phyloP scores from a whole-genome alignment of 345 rosid genomes.

The Stellera chamaejasme region DNA sequence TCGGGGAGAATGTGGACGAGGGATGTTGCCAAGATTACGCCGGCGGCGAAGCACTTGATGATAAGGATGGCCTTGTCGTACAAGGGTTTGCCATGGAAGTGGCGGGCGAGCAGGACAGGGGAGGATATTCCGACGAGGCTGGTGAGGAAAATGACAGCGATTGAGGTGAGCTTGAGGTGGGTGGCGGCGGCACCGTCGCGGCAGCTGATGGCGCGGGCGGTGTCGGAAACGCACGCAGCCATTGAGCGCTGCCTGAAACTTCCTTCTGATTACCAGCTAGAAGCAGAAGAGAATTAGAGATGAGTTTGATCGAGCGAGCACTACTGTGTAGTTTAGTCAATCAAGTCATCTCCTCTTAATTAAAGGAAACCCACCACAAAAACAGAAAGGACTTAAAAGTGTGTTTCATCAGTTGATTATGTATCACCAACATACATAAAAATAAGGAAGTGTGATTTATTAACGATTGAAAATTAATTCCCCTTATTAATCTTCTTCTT shows the following conservation, averaged over 20 bases:
- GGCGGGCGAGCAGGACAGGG: slow-evolving; percentile 66
- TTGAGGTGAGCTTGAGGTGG: slow-evolving; percentile 60
- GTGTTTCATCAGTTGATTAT: no score
- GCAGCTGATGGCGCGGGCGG: slow-evolving; percentile 46
- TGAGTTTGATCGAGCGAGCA: no score
- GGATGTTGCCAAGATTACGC: slow-evolving; percentile 90
- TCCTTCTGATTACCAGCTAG: no score
- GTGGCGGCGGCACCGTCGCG: slow-evolving; percentile 52
- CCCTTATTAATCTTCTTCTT: no score
- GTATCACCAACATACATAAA: no score
- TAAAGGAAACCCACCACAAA: no score
- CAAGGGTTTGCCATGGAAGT: slow-evolving; percentile 67
- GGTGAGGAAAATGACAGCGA: slow-evolving; percentile 57
- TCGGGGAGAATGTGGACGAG: slow-evolving; percentile 91
- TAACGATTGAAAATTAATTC: no score
- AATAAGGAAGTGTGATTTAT: no score
- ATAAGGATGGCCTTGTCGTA: slow-evolving; percentile 62
- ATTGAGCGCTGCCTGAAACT: slow-evolving; percentile 4
- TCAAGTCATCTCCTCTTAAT: no score
- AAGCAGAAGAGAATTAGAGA: no score
- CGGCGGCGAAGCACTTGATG: slow-evolving; percentile 94
- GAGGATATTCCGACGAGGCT: slow-evolving; percentile 62
- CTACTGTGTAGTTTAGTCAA: no score
- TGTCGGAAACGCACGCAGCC: slow-evolving; percentile 46
- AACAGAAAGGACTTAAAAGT: no score